Evolutionary conservation across 305 asterid species (phyloP).

Genomic region (Ruellia speciosa): DNA sequence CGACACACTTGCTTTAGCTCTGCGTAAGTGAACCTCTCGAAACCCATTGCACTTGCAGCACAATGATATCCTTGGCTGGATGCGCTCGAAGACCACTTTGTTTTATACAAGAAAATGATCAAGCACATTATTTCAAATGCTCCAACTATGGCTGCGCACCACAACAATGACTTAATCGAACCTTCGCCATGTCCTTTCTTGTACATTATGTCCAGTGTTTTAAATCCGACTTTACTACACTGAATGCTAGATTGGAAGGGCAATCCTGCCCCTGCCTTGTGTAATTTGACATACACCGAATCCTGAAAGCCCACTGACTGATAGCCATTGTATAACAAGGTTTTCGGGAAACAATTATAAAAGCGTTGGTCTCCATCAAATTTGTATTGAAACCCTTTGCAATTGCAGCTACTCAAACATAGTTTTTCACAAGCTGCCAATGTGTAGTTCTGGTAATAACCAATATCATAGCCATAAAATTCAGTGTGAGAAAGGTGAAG

Average conservation of each 20-base stretch:
- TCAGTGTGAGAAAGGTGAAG: slow-evolving; percentile 13
- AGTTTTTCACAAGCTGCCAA: slow-evolving; percentile 17
- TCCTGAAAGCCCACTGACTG: background rate
- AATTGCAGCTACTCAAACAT: slow-evolving; percentile 25
- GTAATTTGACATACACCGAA: slow-evolving; percentile 3
- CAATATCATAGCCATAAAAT: slow-evolving; percentile 27
- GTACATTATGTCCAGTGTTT: slow-evolving; percentile 14
- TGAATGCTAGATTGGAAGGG: background rate
- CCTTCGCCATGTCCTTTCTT: slow-evolving; percentile 4
- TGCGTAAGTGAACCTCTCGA: slow-evolving; percentile 27
- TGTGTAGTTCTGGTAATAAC: slow-evolving; percentile 13
- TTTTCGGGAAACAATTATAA: slow-evolving; percentile 22
- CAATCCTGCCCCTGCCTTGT: background rate
- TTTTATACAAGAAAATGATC: slow-evolving; percentile 17
- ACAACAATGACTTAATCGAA: slow-evolving; percentile 20
- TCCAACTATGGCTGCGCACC: slow-evolving; percentile 25
- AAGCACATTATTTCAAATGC: slow-evolving; percentile 18
- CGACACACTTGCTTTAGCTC: slow-evolving; percentile 28
- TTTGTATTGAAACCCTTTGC: slow-evolving; percentile 31
- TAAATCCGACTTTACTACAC: background rate
- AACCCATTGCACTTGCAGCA: slow-evolving; percentile 20
- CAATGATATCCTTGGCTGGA: background rate
- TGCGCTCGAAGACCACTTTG: background rate
- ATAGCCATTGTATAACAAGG: slow-evolving; percentile 20
- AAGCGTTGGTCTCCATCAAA: background rate